Conservation (phyloP, 78 protist genomes). For the Dictyostelium purpureum region DNA sequence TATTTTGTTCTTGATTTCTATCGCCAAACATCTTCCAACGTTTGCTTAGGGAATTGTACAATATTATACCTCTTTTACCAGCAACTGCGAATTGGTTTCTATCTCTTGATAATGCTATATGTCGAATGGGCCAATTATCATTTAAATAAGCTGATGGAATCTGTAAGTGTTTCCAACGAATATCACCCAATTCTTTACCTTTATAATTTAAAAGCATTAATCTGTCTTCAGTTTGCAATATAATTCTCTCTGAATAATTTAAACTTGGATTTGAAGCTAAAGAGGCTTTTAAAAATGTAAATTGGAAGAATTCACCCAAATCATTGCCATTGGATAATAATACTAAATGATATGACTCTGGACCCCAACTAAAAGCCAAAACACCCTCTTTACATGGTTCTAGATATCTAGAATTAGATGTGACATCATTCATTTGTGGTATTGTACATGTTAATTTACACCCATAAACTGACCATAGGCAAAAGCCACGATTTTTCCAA, state of each 20-base stretch:
- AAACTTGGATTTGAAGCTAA: conserved; percentile 63
- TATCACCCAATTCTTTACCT: conserved; percentile 80
- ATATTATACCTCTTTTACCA: conserved; percentile 63
- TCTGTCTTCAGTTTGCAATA: conserved; percentile 77
- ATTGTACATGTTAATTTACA: conserved; percentile 81
- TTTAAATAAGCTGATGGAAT: conserved; percentile 65
- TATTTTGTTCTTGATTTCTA: conserved; percentile 75
- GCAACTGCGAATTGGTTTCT: conserved; percentile 77
- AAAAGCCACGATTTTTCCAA: conserved; percentile 74
- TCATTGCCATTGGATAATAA: conserved; percentile 52
- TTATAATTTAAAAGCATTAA: conserved; percentile 60
- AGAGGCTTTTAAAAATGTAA: conserved; percentile 63
- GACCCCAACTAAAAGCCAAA: conserved; percentile 73
- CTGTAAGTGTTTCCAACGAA: conserved; percentile 80
- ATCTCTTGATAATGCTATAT: conserved; percentile 57
- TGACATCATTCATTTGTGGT: conserved; percentile 70
- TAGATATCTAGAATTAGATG: not conserved
- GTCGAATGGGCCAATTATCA: conserved; percentile 84
- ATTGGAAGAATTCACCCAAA: conserved; percentile 74
- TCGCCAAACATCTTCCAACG: conserved; percentile 87
- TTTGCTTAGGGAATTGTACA: conserved; percentile 71
- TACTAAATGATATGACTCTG: conserved; percentile 76
- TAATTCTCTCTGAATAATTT: conserved; percentile 74
- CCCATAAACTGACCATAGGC: conserved; percentile 81
- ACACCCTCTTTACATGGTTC: conserved; percentile 78